These are phyloP conservation scores for Hyphopichia fennica DNA, from an alignment of 1,139 yeast genomes.

Conservation along the genomic window DNA sequence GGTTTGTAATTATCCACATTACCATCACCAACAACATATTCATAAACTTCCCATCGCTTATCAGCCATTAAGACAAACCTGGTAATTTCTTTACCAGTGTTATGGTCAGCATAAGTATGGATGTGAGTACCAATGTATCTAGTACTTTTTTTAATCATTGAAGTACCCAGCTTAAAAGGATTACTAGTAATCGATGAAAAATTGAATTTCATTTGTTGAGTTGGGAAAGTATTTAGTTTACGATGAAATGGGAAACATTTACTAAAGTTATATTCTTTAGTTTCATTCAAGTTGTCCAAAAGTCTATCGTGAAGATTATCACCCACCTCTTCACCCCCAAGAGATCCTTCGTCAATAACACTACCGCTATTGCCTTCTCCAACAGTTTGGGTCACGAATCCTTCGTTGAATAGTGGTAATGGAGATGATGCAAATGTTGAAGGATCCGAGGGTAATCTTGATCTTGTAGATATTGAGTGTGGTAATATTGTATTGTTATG, in stretches of 20 bases:
- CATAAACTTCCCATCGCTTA: slow-evolving; percentile 71
- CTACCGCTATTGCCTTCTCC: background rate
- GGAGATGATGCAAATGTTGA: background rate
- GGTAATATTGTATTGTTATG: background rate
- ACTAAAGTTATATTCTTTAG: slow-evolving; percentile 64
- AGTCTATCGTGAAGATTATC: background rate
- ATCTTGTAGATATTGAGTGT: background rate
- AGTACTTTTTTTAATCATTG: slow-evolving; percentile 41
- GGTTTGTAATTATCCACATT: slow-evolving; percentile 43
- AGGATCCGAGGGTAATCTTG: slow-evolving; percentile 1
- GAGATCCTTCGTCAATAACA: background rate
- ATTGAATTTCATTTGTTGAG: slow-evolving; percentile 57
- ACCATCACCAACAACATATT: slow-evolving; percentile 27
- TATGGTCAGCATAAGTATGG: slow-evolving; percentile 39
- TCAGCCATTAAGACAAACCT: slow-evolving; percentile 66
- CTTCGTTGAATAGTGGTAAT: background rate
- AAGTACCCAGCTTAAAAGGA: slow-evolving; percentile 33
- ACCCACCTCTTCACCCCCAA: background rate
- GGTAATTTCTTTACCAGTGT: slow-evolving; percentile 48
- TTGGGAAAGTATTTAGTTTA: slow-evolving; percentile 60
- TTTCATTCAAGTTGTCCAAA: slow-evolving; percentile 29
- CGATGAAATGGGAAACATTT: slow-evolving; percentile 84
- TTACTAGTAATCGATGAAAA: slow-evolving; percentile 25
- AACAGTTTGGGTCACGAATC: background rate
- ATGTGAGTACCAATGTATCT: slow-evolving; percentile 60